phyloP scores from a whole-genome alignment of 257 asterid genomes.

The Catharanthus roseus region DNA sequence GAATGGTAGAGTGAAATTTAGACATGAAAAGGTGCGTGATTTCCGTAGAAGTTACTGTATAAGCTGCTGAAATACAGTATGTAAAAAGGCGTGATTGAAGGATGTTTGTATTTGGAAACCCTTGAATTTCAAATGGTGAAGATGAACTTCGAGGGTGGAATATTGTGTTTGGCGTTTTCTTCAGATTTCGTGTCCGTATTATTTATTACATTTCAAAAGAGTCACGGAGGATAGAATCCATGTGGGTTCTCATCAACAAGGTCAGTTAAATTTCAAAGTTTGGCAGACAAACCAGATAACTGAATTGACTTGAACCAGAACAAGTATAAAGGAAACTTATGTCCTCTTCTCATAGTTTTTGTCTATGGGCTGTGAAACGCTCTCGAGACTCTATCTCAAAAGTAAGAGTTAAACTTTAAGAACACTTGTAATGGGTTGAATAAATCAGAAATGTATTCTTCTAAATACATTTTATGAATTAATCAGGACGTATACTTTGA shows the following conservation, averaged over 20 bases:
- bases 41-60: conserved; percentile 15
- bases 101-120: conserved; percentile 12
- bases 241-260: neutral
- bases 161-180: conserved; percentile 25
- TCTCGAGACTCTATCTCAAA: no score
- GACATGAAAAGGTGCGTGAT: conserved; percentile 25
- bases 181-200: conserved; percentile 10
- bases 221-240: conserved; percentile 34
- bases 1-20: neutral
- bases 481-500: no score
- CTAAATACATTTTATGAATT: no score
- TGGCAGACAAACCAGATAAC: neutral
- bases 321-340: neutral
- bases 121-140: neutral
- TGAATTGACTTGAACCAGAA: neutral
- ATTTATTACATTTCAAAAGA: neutral
- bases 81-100: conserved; percentile 26
- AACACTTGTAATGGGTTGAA: no score
- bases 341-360: neutral
- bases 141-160: conserved; percentile 22
- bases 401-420: no score
- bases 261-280: neutral
- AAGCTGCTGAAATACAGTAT: neutral
- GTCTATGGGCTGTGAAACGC: no score
- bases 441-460: no score